These are phyloP conservation scores for Ilex paraguariensis DNA, from an alignment of 305 asterid species.

Conservation along the genomic window DNA sequence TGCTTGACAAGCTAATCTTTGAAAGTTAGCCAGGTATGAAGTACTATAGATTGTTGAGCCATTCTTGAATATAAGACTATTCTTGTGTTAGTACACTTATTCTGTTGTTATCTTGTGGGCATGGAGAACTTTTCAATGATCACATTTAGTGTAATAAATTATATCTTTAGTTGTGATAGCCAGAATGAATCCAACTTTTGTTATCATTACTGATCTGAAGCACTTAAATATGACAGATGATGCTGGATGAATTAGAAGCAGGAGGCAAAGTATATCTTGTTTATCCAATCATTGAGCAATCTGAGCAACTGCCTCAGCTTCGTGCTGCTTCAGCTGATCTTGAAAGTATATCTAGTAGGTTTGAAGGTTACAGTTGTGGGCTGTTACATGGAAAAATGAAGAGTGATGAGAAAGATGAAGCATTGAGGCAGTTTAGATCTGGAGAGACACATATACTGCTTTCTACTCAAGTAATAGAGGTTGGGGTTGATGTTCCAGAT, in stretches of 20 bases:
- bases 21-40: no score
- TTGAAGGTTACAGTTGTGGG: slow-evolving; percentile 60
- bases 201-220: neutral
- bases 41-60: no score
- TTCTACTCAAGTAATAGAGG: slow-evolving; percentile 90
- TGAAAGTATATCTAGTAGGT: slow-evolving; percentile 53
- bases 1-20: no score
- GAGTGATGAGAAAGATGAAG: slow-evolving; percentile 75
- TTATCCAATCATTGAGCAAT: slow-evolving; percentile 75
- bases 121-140: no score
- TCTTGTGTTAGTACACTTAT: no score
- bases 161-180: no score
- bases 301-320: slow-evolving; percentile 88
- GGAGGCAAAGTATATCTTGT: slow-evolving; percentile 89
- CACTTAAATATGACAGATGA: slow-evolving; percentile 54
- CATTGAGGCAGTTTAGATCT: slow-evolving; percentile 56
- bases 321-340: slow-evolving; percentile 83
- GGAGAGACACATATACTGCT: slow-evolving; percentile 77
- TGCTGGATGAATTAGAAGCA: slow-evolving; percentile 57
- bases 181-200: no score
- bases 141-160: no score
- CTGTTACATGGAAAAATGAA: slow-evolving; percentile 85
- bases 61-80: no score
- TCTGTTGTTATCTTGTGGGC: no score
- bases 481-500: slow-evolving; percentile 91